Conservation (phyloP, 2,329 filamentous ascomycete genomes). For the Pseudogymnoascus sp. region DNA sequence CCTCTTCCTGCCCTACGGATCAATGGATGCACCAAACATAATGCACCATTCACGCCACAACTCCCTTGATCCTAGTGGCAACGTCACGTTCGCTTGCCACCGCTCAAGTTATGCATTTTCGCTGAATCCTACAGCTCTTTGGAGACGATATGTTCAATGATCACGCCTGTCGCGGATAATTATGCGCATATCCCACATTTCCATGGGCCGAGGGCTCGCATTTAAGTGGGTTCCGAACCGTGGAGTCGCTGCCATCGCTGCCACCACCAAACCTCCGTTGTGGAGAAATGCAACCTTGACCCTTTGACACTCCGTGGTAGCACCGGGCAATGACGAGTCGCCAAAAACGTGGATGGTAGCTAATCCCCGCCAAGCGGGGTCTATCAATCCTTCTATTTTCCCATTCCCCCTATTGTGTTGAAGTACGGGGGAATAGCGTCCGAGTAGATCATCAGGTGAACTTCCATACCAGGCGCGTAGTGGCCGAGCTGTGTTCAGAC, state of each 20-base stretch:
- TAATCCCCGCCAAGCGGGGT: background rate
- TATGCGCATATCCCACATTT: background rate
- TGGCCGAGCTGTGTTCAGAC: background rate
- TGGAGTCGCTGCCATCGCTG: slow-evolving; percentile 1
- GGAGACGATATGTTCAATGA: background rate
- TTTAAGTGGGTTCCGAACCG: background rate
- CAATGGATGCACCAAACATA: background rate
- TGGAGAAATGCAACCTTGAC: slow-evolving; percentile 4
- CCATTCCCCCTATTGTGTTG: background rate
- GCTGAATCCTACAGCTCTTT: background rate
- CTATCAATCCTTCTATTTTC: background rate
- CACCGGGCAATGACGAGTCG: background rate
- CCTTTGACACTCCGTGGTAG: background rate
- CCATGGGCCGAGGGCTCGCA: background rate
- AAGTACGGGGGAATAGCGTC: slow-evolving; percentile 1
- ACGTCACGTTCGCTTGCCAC: background rate
- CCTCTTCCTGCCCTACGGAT: background rate
- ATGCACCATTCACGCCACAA: background rate
- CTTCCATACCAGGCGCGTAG: background rate
- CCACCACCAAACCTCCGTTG: background rate
- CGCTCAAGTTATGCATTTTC: background rate
- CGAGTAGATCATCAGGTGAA: slow-evolving; percentile 6
- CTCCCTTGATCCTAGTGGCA: background rate
- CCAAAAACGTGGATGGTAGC: background rate
- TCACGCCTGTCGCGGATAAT: background rate